These are phyloP conservation scores for Mycena floridula DNA, from an alignment of 768 basidiomycete genomes.

Conservation along the genomic window DNA sequence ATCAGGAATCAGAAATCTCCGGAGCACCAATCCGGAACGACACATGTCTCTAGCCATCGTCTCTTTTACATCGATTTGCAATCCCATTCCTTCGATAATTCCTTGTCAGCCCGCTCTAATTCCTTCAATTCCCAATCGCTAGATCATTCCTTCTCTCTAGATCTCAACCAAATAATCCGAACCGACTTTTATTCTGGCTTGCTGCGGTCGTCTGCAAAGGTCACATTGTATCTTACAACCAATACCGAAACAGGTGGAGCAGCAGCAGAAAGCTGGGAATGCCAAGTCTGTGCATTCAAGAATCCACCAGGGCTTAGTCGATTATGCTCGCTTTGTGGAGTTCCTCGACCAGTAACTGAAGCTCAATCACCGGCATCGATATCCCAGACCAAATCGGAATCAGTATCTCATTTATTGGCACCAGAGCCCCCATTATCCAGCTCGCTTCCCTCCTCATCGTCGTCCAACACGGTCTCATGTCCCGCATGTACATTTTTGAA, in stretches of 20 bases:
- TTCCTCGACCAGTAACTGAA: conserved; percentile 45
- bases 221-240: conserved; percentile 66
- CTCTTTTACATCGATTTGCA: conserved; percentile 72
- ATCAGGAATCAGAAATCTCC: conserved; percentile 74
- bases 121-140: conserved; percentile 37
- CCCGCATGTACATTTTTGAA: conserved; percentile 92
- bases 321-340: conserved; percentile 78
- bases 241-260: conserved; percentile 15
- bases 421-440: conserved; percentile 28
- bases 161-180: conserved; percentile 57
- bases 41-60: conserved; percentile 77
- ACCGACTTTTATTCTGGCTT: conserved; percentile 90
- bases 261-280: conserved; percentile 64
- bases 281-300: conserved; percentile 80
- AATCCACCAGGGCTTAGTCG: conserved; percentile 77
- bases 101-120: too few relatives aligned
- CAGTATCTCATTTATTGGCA: conserved; percentile 10
- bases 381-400: background rate
- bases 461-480: conserved; percentile 47
- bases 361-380: too few relatives aligned
- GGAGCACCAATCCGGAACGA: conserved; percentile 69
- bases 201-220: conserved; percentile 84
- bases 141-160: conserved; percentile 60
- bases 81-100: too few relatives aligned
- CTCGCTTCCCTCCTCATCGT: conserved; percentile 35